Evolutionary conservation across 2,329 filamentous ascomycete genomes (phyloP).

Genomic region (Pestalotiopsis sp.): DNA sequence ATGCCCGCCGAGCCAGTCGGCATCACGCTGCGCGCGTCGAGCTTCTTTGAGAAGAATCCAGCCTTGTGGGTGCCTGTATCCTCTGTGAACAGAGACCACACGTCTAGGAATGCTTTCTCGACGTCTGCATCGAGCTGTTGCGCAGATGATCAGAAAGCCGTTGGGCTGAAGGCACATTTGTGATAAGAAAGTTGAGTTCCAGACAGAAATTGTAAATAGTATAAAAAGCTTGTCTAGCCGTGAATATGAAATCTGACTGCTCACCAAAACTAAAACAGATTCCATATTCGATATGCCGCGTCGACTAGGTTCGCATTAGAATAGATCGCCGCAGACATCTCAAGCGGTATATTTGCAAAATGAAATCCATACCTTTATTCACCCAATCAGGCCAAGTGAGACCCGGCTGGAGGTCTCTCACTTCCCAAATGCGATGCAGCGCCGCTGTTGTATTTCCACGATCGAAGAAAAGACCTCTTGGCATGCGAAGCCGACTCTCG

Average conservation of each 20-base stretch:
- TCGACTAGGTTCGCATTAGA: neutral
- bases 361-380: neutral
- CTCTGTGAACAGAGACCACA: neutral
- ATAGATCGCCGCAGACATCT: neutral
- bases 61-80: slow-evolving; percentile 41
- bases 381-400: neutral
- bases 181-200: neutral
- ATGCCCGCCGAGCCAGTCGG: slow-evolving; percentile 18
- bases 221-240: too few species aligned
- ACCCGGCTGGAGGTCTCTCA: neutral
- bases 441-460: neutral
- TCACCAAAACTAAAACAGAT: neutral
- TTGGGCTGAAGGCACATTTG: neutral
- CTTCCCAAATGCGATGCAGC: neutral
- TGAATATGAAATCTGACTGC: too few species aligned
- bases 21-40: slow-evolving; percentile 15
- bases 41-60: slow-evolving; percentile 18
- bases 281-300: neutral
- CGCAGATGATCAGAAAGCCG: neutral
- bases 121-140: neutral
- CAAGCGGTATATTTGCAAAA: neutral
- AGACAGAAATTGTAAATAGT: neutral
- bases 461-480: neutral
- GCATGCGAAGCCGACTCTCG: neutral
- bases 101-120: neutral